These are phyloP conservation scores for Ascochyta pisi DNA, from an alignment of 2,329 filamentous ascomycete species.

Conservation along the genomic window DNA sequence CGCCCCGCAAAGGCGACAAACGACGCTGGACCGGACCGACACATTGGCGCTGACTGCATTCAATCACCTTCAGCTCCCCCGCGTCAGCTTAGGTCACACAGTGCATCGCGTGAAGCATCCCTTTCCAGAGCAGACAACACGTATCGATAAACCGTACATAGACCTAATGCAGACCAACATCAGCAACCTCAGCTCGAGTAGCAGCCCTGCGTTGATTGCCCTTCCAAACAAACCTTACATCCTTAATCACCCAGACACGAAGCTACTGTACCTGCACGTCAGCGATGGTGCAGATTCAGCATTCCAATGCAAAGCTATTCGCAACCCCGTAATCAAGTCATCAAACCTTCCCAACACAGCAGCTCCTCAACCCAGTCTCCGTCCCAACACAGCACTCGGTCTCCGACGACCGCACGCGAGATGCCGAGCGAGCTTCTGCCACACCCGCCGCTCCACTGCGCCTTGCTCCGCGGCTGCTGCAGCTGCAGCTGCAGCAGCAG, in stretches of 20 bases:
- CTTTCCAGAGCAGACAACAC: constrained; percentile 1
- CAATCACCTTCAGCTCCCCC: constrained; percentile 3
- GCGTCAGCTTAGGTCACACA: constrained; percentile 12
- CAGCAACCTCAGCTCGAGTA: constrained; percentile 1
- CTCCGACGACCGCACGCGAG: not conserved
- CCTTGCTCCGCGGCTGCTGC: not conserved
- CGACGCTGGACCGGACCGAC: constrained; percentile 14
- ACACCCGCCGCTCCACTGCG: not conserved
- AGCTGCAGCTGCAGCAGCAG: not conserved
- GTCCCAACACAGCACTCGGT: not conserved
- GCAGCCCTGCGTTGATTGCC: not conserved
- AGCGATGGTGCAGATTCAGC: too few species aligned
- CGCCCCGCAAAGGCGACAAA: not conserved
- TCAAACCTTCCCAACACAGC: too few species aligned
- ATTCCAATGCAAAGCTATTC: too few species aligned
- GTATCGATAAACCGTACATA: constrained; percentile 19
- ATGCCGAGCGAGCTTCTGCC: too few species aligned
- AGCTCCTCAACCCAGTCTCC: too few species aligned
- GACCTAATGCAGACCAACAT: constrained; percentile 2
- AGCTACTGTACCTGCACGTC: too few species aligned
- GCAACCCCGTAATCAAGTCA: too few species aligned
- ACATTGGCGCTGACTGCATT: constrained; percentile 15
- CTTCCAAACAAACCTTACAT: too few species aligned
- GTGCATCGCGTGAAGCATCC: not conserved
- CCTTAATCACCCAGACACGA: too few species aligned